Percentiles rank a stretch among this genome's conserved stretches.
Conservation (phyloP, 2,329 filamentous ascomycete genomes). For the Colletotrichum lentis region DNA sequence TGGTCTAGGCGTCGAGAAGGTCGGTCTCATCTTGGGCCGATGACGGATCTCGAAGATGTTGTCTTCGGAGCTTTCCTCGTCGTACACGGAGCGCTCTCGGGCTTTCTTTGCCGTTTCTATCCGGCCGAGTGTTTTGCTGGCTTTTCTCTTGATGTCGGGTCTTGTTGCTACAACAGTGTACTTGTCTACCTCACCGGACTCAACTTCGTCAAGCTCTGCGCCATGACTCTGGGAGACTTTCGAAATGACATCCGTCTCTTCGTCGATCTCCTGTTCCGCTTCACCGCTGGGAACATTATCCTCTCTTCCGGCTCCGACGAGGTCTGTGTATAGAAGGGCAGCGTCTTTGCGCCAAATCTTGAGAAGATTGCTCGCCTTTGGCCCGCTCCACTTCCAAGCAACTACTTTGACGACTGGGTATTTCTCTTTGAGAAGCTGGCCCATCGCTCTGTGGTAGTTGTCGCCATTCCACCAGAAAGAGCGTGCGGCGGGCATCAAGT, state of each 20-base stretch:
- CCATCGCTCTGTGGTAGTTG: slow-evolving; percentile 1
- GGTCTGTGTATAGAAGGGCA: slow-evolving; percentile 9
- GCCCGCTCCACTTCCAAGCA: slow-evolving; percentile 1
- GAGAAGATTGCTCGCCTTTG: slow-evolving; percentile 9
- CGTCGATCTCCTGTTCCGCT: not conserved
- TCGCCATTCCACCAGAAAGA: slow-evolving; percentile 28
- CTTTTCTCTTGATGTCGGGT: slow-evolving; percentile 12
- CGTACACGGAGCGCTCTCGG: not conserved
- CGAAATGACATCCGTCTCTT: not conserved
- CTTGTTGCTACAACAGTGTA: not conserved
- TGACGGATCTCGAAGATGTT: not conserved
- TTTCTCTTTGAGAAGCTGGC: not conserved
- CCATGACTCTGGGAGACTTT: not conserved
- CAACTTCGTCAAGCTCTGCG: not conserved
- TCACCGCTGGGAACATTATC: not conserved
- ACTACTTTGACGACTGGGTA: slow-evolving; percentile 5
- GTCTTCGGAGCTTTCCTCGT: not conserved
- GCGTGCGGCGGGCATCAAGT: slow-evolving; percentile 19
- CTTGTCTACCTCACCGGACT: not conserved
- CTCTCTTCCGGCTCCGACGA: not conserved
- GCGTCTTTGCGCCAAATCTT: slow-evolving; percentile 25
- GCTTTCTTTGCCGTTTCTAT: slow-evolving; percentile 4
- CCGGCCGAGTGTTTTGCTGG: not conserved
- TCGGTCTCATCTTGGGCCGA: not conserved
- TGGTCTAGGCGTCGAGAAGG: not conserved